Conservation (phyloP, 306 rosid species). For the Betula pendula region DNA sequence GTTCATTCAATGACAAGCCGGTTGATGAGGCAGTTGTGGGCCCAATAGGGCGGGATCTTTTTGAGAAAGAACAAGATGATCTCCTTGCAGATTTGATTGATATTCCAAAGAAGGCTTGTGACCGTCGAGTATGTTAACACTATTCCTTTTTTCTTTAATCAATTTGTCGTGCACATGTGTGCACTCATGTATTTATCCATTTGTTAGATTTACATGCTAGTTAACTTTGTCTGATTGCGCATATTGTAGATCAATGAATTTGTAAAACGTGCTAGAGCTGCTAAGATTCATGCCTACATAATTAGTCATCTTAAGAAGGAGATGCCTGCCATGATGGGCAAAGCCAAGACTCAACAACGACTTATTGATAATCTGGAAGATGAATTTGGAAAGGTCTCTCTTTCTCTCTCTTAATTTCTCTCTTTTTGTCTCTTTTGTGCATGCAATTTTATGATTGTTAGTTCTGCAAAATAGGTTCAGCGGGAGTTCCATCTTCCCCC, state of each 20-base stretch:
- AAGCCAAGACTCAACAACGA: slow-evolving; percentile 78
- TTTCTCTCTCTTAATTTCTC: not conserved
- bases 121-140: slow-evolving; percentile 60
- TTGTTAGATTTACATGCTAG: slow-evolving; percentile 1
- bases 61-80: slow-evolving; percentile 81
- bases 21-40: slow-evolving; percentile 54
- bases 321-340: slow-evolving; percentile 92
- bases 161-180: not conserved
- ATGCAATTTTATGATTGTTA: not conserved
- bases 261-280: slow-evolving; percentile 92
- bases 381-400: slow-evolving; percentile 77
- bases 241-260: slow-evolving; percentile 81
- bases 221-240: not conserved
- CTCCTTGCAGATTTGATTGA: slow-evolving; percentile 76
- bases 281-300: slow-evolving; percentile 83
- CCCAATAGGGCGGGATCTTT: slow-evolving; percentile 70
- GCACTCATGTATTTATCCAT: not conserved
- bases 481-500: slow-evolving; percentile 79
- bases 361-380: slow-evolving; percentile 65
- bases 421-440: not conserved
- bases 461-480: slow-evolving; percentile 59
- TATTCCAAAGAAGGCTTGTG: slow-evolving; percentile 89
- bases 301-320: slow-evolving; percentile 80
- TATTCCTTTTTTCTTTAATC: slow-evolving; percentile 7
- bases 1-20: slow-evolving; percentile 85